Base-by-base conservation (phyloP, 257 asterid species). In the Solanum phureja region DNA sequence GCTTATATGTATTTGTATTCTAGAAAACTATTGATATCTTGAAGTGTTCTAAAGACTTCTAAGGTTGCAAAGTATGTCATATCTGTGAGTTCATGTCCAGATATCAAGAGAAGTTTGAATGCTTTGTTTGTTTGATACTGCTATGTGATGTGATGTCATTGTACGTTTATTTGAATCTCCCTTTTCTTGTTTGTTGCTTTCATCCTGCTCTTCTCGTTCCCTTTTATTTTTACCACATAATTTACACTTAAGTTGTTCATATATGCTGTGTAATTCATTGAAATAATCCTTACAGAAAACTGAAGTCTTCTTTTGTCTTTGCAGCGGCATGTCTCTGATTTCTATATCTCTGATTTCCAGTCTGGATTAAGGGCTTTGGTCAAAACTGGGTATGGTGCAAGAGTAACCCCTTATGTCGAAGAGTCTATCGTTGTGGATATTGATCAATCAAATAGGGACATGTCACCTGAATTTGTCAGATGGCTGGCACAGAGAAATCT, bases 291-390 rank as follows among this genome's bases (percentile, higher is more conserved):
- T 49, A 49, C 5, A 52, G 60, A 52, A 44, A 44, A 44, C 85
- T 79, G 40, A 79, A 79, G 34, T 49, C 68, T 16, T 81, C 12
- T 27, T 11, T 19, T 9, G 40, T 62, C 40, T 52, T 89, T 87
- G 90, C 97, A 96, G 99, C 92, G 93, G 89, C 98, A 95, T 27
- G 98, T 91, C 7, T 95, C 94, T 16, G 99, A 96, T 90, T 96
- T 96, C 90, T 96, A 96, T 93, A 96, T 96, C 89, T 94, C 99
- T 27, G 99, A 96, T 89, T 94, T 91, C 90, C 97, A 95, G 87
- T 94, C 99, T 83, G 99, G 99, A 37, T 88, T 96, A 91, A 96
- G 98, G 86, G 99, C 99, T 27, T 88, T 96, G 88, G 98, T 96
- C 10, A 96, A 96, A 92, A 91, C 99, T 56, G 99, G 99, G 33